These are phyloP conservation scores for Flaveria linearis DNA, from an alignment of 129 eudicot species.

Conservation along the genomic window DNA sequence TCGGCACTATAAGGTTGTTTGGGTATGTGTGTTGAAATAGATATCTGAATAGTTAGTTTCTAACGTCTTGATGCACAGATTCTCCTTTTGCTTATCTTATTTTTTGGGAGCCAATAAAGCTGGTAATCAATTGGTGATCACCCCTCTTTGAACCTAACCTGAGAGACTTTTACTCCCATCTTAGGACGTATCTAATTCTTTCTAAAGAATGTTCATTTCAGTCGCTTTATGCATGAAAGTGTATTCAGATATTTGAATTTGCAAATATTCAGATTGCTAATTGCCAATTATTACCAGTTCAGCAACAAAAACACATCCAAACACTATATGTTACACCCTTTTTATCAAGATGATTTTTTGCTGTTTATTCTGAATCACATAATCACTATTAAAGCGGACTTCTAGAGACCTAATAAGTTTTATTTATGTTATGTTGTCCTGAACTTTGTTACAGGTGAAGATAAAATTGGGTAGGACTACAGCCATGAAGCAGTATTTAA, in stretches of 20 bases:
- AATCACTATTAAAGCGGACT: background rate
- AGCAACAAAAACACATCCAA: slow-evolving; percentile 23
- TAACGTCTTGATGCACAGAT: background rate
- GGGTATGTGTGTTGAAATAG: background rate
- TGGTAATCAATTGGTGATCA: background rate
- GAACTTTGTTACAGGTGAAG: slow-evolving; percentile 44
- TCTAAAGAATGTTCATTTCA: background rate
- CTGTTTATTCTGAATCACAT: background rate
- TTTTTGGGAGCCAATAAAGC: background rate
- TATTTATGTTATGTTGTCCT: slow-evolving; percentile 20
- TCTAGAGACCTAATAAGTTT: background rate
- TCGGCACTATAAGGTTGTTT: background rate
- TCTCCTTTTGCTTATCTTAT: background rate
- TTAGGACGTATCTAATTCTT: background rate
- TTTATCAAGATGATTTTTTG: background rate
- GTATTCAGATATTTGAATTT: background rate
- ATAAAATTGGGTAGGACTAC: slow-evolving; percentile 44
- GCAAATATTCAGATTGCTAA: background rate
- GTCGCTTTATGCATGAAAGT: background rate
- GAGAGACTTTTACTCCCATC: slow-evolving; percentile 12
- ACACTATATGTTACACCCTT: background rate
- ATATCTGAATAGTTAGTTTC: slow-evolving; percentile 12
- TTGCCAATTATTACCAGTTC: background rate
- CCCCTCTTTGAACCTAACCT: background rate
- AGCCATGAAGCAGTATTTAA: slow-evolving; percentile 47